Base-by-base conservation (phyloP, 306 rosid genomes). In the Vigna mungo region DNA sequence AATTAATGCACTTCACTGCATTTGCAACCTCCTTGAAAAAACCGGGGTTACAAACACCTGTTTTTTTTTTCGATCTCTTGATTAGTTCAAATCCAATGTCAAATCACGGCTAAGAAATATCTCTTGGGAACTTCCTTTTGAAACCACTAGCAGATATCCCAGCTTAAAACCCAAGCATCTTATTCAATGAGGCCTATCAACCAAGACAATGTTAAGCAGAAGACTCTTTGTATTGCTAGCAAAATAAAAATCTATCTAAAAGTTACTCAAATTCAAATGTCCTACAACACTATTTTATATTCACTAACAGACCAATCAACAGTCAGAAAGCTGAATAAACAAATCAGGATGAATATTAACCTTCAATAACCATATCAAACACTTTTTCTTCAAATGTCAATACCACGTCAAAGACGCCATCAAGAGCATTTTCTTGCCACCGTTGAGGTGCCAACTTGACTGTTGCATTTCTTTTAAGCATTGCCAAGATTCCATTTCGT, bases 351-450 rank as follows among this genome's bases (percentile, higher is more conserved):
- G 70, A 46, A 13, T 21, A 77, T 68, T 60, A 77, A 95, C 99
- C 97, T 95, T 92, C 97, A 86, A 90, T 68, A 30, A 92, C 97
- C 96, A 91, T 89, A 86, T 95, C 97, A 21, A 89, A 95, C 46
- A 95, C 99, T 85, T 92, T 95, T 76, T 95, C 97, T 86, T 92
- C 97, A 64, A 92, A 95, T 34, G 96, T 79, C 58, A 95, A 82
- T 6, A 95, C 97, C 30, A 95, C 89, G 20, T 95, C 99, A 80
- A 89, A 92, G 60, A 60, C 75, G 37, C 99, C 96, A 75, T 92
- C 96, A 43, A 90, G 89, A 13, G 97, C 96, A 80, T 95, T 92
- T 7, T 92, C 97, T 83, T 95, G 97, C 99, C 97, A 92, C 37
- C 99, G 80, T 83, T 92, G 98, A 64, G 97, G 98, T 17, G 98